These are phyloP conservation scores for Xylaria grammica DNA, from an alignment of 495 filamentous ascomycete species.

Conservation along the genomic window DNA sequence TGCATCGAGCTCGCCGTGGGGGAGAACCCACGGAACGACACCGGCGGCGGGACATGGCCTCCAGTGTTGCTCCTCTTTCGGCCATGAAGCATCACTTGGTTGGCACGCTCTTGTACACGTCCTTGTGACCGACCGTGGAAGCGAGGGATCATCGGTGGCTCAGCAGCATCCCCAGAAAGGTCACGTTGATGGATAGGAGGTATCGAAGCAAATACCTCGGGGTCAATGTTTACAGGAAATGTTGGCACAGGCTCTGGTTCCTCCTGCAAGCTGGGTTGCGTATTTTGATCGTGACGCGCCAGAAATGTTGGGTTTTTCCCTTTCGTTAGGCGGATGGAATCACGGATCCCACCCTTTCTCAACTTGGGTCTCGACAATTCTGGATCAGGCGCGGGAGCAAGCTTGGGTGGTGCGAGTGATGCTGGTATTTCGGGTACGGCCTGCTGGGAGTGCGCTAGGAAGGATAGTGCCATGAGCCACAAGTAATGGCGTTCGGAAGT, in stretches of 20 bases:
- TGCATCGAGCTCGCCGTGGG: constrained; percentile 59
- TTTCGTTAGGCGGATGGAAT: constrained; percentile 90
- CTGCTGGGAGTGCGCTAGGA: constrained; percentile 84
- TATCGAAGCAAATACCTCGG: constrained; percentile 27
- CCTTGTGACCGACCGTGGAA: constrained; percentile 61
- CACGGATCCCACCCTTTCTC: constrained; percentile 72
- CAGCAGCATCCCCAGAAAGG: constrained; percentile 60
- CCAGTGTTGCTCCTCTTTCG: constrained; percentile 88
- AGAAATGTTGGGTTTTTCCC: constrained; percentile 63
- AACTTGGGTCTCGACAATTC: constrained; percentile 50
- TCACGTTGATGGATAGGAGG: constrained; percentile 46
- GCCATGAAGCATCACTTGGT: constrained; percentile 59
- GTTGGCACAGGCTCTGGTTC: constrained; percentile 25
- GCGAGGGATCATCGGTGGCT: constrained; percentile 79
- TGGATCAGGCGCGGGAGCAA: constrained; percentile 50
- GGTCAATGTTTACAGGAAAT: constrained; percentile 16
- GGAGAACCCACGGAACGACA: constrained; percentile 77
- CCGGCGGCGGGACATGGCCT: constrained; percentile 65
- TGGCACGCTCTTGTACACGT: constrained; percentile 51
- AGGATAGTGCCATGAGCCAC: constrained; percentile 93
- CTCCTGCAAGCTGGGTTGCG: constrained; percentile 28
- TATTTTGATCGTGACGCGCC: constrained; percentile 28
- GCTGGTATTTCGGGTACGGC: constrained; percentile 72
- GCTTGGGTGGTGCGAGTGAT: constrained; percentile 58
- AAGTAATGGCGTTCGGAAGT: constrained; percentile 88